Conservation (phyloP, 2,329 filamentous ascomycete genomes). For the Chrysoporthe cubensis region DNA sequence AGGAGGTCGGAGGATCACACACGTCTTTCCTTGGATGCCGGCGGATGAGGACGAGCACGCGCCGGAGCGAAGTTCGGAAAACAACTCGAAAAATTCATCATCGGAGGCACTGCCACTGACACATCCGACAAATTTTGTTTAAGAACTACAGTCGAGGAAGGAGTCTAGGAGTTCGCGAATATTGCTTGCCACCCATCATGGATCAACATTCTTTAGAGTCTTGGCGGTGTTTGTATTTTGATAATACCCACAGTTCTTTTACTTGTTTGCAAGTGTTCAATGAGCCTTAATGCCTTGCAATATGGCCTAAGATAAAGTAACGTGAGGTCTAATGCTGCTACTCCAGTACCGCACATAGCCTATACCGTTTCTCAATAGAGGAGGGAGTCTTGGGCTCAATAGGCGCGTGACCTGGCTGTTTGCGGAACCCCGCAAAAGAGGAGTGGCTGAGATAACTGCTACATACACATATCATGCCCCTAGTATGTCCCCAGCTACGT, state of each 20-base stretch:
- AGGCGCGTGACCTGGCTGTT: no score
- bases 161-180: neutral
- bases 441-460: no score
- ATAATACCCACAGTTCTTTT: constrained; percentile 1
- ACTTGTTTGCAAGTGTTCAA: neutral
- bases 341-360: no score
- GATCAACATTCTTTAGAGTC: neutral
- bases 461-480: no score
- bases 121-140: neutral
- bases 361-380: no score
- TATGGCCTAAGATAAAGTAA: neutral
- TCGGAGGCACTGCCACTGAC: neutral
- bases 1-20: constrained; percentile 1
- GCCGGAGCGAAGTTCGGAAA: neutral
- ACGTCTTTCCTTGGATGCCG: constrained; percentile 10
- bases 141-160: neutral
- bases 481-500: no score
- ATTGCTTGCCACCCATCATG: neutral
- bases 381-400: no score
- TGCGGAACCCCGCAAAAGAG: no score
- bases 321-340: no score
- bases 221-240: neutral
- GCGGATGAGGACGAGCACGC: neutral
- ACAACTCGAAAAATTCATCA: neutral
- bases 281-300: neutral